Percentiles rank a stretch among this genome's conserved stretches.
phyloP scores from a whole-genome alignment of 2,329 filamentous ascomycete species.

The Fusarium subglutinans region DNA sequence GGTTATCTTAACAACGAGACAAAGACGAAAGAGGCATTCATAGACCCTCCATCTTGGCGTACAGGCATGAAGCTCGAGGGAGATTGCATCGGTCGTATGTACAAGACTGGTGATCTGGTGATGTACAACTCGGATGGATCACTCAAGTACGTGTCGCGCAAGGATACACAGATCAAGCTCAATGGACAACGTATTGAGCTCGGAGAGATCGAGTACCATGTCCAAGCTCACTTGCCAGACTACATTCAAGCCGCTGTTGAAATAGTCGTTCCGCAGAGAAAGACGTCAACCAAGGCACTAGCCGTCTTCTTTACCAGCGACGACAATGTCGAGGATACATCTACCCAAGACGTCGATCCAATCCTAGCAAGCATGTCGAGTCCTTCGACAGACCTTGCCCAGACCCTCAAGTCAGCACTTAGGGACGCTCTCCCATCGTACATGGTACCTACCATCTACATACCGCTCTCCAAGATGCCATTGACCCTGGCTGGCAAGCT shows the following conservation, averaged over 20 bases:
- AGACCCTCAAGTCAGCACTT: conserved; percentile 23
- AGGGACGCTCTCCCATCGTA: conserved; percentile 39
- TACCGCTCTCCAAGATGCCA: conserved; percentile 53
- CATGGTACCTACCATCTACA: conserved; percentile 55
- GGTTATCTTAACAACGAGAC: conserved; percentile 19
- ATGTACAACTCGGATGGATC: conserved; percentile 53
- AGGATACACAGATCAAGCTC: conserved; percentile 68
- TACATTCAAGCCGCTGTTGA: conserved; percentile 57
- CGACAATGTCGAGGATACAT: background rate
- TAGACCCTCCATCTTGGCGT: conserved; percentile 59
- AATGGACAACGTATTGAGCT: conserved; percentile 67
- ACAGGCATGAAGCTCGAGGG: background rate
- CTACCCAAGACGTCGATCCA: background rate
- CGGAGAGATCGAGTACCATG: conserved; percentile 54
- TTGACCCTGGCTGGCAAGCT: conserved; percentile 54
- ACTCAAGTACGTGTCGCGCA: conserved; percentile 59
- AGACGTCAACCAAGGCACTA: conserved; percentile 24
- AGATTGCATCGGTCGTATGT: conserved; percentile 40
- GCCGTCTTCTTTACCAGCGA: conserved; percentile 32
- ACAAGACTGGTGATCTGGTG: conserved; percentile 61
- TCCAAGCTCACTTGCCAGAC: conserved; percentile 51
- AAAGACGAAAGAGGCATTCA: conserved; percentile 24
- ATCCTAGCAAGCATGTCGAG: conserved; percentile 19
- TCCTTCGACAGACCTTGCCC: background rate
- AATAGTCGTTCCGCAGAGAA: conserved; percentile 52